Evolutionary conservation across 208 protist species (phyloP), one percentile per base, ranked within the genome.

Genomic region (Polymyxa betae): DNA sequence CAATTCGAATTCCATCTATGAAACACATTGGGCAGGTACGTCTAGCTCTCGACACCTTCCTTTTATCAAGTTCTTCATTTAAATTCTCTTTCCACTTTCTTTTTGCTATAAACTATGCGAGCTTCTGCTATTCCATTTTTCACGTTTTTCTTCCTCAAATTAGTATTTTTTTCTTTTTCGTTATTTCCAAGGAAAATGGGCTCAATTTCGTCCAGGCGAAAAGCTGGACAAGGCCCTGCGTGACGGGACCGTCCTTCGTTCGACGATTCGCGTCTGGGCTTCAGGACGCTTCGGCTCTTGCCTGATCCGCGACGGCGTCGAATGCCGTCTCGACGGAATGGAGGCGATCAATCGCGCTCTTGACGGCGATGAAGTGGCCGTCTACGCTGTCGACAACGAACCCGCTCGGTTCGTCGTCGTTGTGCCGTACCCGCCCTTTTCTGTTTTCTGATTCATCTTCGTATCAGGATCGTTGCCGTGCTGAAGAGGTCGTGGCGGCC

Each of bases 301-400:
- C n/a, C n/a, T 43, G 16, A 82, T 82, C n/a, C 35, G 35, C 16
- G 72, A 82, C 40, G 72, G 72, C 16, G 35, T 82, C 5, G 72
- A 82, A 43, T 82, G 72, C n/a, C 72, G 72, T 5, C 5, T 82
- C n/a, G 72, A 89, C n/a, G 88, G 88, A 20, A 82, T 90, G 54
- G 89, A 90, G 32, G 38, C 20, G 5, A 64, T 64, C n/a, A 90
- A 90, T 41, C 35, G 89, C n/a, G 89, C 89, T 29, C 89, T 90
- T 64, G 89, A 90, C 49, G 89, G 89, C 49, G 87, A 89, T n/a
- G 32, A 89, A 89, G 87, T 89, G 16, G 72, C 72, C 35, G 72
- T 82, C 5, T n/a, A 35, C 72, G 72, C 35, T 82, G 72, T 43
- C n/a, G 40, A 82, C 35, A 43, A n/a, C 16, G 35, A 82, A 82